Base-by-base conservation (phyloP, 2,329 filamentous ascomycete species). In the Cladophialophora immunda region DNA sequence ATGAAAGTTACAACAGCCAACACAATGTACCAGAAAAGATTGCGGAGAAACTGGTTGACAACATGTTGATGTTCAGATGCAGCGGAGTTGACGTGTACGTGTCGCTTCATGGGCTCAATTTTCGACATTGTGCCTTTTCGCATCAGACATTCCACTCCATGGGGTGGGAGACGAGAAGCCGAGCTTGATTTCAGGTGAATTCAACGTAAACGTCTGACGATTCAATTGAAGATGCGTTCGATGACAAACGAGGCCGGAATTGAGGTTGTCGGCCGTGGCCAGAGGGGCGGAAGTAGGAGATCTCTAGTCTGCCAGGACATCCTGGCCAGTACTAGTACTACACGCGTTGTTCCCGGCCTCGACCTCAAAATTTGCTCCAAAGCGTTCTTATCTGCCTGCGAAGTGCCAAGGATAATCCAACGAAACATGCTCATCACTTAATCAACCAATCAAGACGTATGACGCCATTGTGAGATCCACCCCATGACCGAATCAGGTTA, bases 281-380 rank as follows among this genome's bases (percentile, higher is more conserved):
- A 32, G 30, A n/a, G n/a, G n/a, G 30, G 30, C 30, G 30, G 30
- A 32, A 32, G 30, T 32, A 32, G 30, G 30, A 32, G 30, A 32
- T 32, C 30, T 32, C 30, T 32, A 9, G 30, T 32, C 30, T 32
- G 30, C 30, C 30, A 32, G 30, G 30, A 57, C 30, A 38, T 57
- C n/a, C 30, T 57, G 27, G 54, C 36, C 30, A 34, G 54, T 25
- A 57, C 54, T 38, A 17, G 36, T 38, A 38, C 36, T 38, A 38
- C 36, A 13, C 36, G 36, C 36, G 15, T 38, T 38, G 36, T 38
- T 38, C 36, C 36, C 36, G 13, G 36, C 36, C 36, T 38, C 36
- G 36, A 38, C 36, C 36, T 38, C 36, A 38, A 38, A 38, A 38
- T 38, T 38, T 38, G 36, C 36, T 38, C 36, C 36, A 38, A 38